Percentiles rank a stretch among this genome's conserved stretches.
Evolutionary conservation across 2,329 filamentous ascomycete genomes (phyloP).

Genomic region (Cercospora nicotianae): DNA sequence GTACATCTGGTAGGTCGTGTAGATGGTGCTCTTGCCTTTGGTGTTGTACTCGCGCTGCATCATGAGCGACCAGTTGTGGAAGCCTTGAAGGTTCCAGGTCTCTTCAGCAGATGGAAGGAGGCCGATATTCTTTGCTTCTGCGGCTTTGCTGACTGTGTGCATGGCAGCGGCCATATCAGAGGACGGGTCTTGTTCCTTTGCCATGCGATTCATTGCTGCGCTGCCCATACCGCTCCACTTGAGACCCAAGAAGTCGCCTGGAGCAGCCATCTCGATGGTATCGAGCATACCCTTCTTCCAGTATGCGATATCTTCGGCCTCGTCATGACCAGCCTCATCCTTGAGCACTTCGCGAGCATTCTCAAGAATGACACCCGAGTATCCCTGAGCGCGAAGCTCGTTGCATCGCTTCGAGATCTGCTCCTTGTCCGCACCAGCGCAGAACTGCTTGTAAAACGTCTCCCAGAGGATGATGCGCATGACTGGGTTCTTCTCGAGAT

Average conservation of each 20-base stretch:
- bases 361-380: conserved; percentile 77
- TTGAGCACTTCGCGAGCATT: conserved; percentile 78
- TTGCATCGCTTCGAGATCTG: conserved; percentile 69
- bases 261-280: conserved; percentile 60
- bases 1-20: conserved; percentile 63
- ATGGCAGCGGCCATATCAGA: conserved; percentile 68
- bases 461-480: conserved; percentile 70
- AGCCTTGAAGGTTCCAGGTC: conserved; percentile 72
- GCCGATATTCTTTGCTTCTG: conserved; percentile 66
- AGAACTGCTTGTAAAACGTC: conserved; percentile 90
- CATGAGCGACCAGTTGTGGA: conserved; percentile 76
- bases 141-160: conserved; percentile 71
- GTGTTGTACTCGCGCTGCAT: conserved; percentile 63
- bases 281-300: conserved; percentile 76
- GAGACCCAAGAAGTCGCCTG: conserved; percentile 57
- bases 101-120: conserved; percentile 88
- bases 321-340: conserved; percentile 55
- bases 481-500: conserved; percentile 72
- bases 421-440: conserved; percentile 70
- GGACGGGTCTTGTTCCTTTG: conserved; percentile 62
- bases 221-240: conserved; percentile 81
- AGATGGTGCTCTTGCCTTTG: conserved; percentile 66
- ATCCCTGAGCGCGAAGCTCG: conserved; percentile 71
- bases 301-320: conserved; percentile 61
- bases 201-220: conserved; percentile 67